Evolutionary conservation across 441 rosid genomes (phyloP), one percentile per base, ranked within the genome.

Genomic region (Populus hybrid): DNA sequence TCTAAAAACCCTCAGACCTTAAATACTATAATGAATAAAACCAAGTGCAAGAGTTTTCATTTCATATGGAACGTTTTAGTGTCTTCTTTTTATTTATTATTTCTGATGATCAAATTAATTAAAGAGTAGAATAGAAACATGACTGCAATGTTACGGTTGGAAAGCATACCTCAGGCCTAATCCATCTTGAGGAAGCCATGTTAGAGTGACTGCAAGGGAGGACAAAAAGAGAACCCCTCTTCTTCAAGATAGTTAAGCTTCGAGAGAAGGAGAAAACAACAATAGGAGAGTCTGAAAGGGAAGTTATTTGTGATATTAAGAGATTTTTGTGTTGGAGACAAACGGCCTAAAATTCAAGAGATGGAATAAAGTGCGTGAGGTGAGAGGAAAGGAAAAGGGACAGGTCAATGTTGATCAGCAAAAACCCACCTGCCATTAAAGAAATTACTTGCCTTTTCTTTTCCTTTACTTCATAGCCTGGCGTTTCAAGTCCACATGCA

Each of bases 101-200:
- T 35, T 35, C 38, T 35, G 8, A 5, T 35, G 38, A 35, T 35
- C 38, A 7, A 38, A 38, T 38, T 38, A 0, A 38, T 14, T 50
- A 50, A 50, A 50, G 56, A 50, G 56, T 42, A 14, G 7, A 50
- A 14, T 50, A 29, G 61, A 18, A 53, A 53, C 2, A 18, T 6
- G 7, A 53, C 61, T 53, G 61, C 61, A 53, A 53, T 53, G 31
- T 29, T 29, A 6, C 61, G n/a, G n/a, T 6, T 53, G 21, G 7
- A 45, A 24, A 63, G 3, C 74, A 26, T 35, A 81, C 86, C 88
- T 86, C 88, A 20, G 88, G 88, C 68, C 81, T 82, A n/a, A 83
- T 65, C 83, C 85, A 83, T 67, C 81, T 77, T 9, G 78, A 74
- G 38, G 68, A 56, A 53, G 78, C 81, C 83, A 83, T 80, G 33